Evolutionary conservation across 306 rosid genomes (phyloP), one percentile per base, ranked within the genome.

Genomic region (Erythrophleum fordii): DNA sequence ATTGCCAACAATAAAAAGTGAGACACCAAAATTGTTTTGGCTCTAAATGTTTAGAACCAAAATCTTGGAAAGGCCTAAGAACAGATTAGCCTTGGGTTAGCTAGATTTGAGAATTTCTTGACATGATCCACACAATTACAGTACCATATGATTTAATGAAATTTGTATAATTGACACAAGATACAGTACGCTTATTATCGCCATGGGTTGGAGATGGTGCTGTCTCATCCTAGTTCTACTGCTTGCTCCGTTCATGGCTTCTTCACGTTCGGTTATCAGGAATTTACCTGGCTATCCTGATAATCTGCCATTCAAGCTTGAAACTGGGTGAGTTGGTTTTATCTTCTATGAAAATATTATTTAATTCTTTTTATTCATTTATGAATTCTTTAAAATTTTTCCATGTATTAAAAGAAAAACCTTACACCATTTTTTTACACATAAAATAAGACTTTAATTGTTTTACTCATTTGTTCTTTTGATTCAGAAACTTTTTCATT

Each of bases 281-380:
- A 44, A 26, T 3, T 44, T 69, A 44, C 56, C 73, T 42, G 73
- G 73, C 29, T 69, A 42, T 16, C 9, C 73, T 25, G 56, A 56
- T 42, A 56, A 69, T 8, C 73, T 69, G 11, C 73, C 73, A 12
- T 69, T 44, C 56, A 69, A 69, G 37, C 73, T 69, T 69, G 73
- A 69, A 69, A 11, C 35, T 68, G 73, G 73, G 73, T 68, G 34
- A 68, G 35, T 6, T 42, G 1, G 14, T 41, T 39, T 11, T 20
- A 22, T 66, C 29, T n/a, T 66, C 3, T 66, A 0, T 37, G 10
- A n/a, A 37, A 11, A 2, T 20, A 22, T 20, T 39, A 8, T 41
- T 41, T 68, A 4, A n/a, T 37, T 18, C 3, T 3, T n/a, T 16
- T 37, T 17, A 12, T 34, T 34, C 35, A 4, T 35, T 10, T 61